Evolutionary conservation across 2,329 filamentous ascomycete species (phyloP).

Genomic region (Keithomyces neogunnii): DNA sequence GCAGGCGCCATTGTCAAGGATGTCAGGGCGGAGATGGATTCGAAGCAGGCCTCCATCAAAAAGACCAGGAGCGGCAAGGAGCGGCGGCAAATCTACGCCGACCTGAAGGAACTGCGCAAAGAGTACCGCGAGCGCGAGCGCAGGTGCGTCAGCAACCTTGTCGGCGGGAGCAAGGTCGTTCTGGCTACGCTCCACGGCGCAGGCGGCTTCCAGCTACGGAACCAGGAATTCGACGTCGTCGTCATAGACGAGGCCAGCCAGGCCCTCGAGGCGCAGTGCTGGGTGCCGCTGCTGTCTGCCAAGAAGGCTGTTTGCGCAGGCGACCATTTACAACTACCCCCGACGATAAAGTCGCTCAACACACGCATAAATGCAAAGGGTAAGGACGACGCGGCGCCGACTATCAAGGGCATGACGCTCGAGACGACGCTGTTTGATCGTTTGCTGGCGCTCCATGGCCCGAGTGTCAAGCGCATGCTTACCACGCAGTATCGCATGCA

Average conservation of each 20-base stretch:
- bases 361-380: slow-evolving; percentile 34
- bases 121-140: slow-evolving; percentile 83
- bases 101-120: slow-evolving; percentile 76
- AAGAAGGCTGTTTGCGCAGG: slow-evolving; percentile 85
- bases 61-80: slow-evolving; percentile 80
- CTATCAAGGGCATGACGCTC: slow-evolving; percentile 51
- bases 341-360: slow-evolving; percentile 80
- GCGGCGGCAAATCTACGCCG: slow-evolving; percentile 70
- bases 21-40: slow-evolving; percentile 85
- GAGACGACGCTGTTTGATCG: slow-evolving; percentile 93
- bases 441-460: slow-evolving; percentile 71
- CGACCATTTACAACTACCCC: slow-evolving; percentile 88
- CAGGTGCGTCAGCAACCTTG: slow-evolving; percentile 67
- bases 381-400: slow-evolving; percentile 25
- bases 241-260: slow-evolving; percentile 96
- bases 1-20: slow-evolving; percentile 84
- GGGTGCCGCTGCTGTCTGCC: slow-evolving; percentile 78
- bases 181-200: slow-evolving; percentile 89
- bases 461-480: slow-evolving; percentile 83
- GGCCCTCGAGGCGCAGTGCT: slow-evolving; percentile 92
- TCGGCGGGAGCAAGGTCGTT: slow-evolving; percentile 75
- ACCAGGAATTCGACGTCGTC: slow-evolving; percentile 82
- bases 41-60: slow-evolving; percentile 78
- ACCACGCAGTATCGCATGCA: slow-evolving; percentile 99
- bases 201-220: slow-evolving; percentile 72